Evolutionary conservation across 192 early-diverging fungal genomes (phyloP).

Genomic region (Coemansia sp.): DNA sequence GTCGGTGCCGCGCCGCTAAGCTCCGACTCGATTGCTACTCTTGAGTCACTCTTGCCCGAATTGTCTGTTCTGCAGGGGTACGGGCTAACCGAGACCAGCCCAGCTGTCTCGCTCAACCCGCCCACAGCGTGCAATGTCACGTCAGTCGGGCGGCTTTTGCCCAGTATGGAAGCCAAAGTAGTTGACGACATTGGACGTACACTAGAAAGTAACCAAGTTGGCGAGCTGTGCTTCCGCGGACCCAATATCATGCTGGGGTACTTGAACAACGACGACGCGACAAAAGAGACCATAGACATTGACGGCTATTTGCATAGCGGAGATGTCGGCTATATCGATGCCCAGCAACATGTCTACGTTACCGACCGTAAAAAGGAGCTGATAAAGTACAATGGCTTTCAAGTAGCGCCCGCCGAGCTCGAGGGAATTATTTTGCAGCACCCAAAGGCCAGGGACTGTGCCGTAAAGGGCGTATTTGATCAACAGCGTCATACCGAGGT

Average conservation of each 20-base stretch:
- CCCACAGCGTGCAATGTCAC: neutral
- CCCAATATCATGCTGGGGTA: constrained; percentile 86
- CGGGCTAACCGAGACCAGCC: constrained; percentile 58
- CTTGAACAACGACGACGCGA: constrained; percentile 74
- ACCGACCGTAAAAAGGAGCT: constrained; percentile 82
- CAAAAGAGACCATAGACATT: constrained; percentile 61
- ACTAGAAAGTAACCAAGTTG: constrained; percentile 60
- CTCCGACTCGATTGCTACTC: constrained; percentile 27
- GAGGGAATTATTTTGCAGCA: constrained; percentile 73
- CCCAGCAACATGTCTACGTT: constrained; percentile 60
- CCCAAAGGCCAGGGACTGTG: constrained; percentile 64
- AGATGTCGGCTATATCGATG: constrained; percentile 71
- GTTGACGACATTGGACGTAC: constrained; percentile 67
- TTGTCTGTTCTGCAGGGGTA: constrained; percentile 51
- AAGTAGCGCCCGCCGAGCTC: constrained; percentile 85
- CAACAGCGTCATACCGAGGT: constrained; percentile 64
- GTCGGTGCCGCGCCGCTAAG: constrained; percentile 69
- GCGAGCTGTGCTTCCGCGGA: constrained; percentile 81
- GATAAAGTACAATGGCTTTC: constrained; percentile 87
- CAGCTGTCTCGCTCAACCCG: constrained; percentile 10
- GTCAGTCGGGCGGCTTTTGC: constrained; percentile 65
- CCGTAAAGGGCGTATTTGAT: constrained; percentile 67
- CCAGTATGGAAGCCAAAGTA: constrained; percentile 70
- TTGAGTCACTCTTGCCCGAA: constrained; percentile 54
- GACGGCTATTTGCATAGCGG: constrained; percentile 84